Base-by-base conservation (phyloP, 1,139 yeast genomes). In the Suhomyces terraborum region DNA sequence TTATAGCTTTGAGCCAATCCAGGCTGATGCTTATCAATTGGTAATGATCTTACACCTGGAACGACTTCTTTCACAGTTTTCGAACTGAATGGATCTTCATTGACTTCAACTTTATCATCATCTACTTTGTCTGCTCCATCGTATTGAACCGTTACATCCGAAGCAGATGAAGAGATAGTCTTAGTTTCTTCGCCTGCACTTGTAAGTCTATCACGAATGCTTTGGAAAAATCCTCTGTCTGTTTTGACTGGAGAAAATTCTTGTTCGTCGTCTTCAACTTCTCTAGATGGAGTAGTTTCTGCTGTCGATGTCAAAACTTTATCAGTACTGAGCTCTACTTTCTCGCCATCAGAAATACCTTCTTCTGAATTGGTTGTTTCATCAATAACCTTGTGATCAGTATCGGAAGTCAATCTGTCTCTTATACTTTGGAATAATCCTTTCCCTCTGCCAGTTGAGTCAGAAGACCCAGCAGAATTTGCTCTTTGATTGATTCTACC, bases 341-440 rank as follows among this genome's bases (percentile, higher is more conserved):
- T 51, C 8, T 59, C 63, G 36, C 49, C 49, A 35, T 59, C 60
- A 10, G 58, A 49, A 28, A 23, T 32, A 8, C 42, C 48, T 18
- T 45, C 52, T 25, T 48, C 52, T 3, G 52, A 49, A 31, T 40
- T 43, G 28, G 40, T 45, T 13, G 45, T 38, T 20, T 51, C 52
- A 13, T 42, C 50, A 23, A 22, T 38, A 14, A 28, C 34, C 26
- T 44, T 42, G 6, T 34, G 32, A 2, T 46, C 50, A 23, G 27
- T 41, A 12, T 58, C 62, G 8, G 52, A 35, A 9, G 57, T 46
- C 26, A 66, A 56, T 38, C 66, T 59, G 32, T 66, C 69, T 35
- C 66, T 59, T 29, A 69, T 57, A 36, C 65, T 59, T 50, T 64
- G 72, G 51, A 67, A 67, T 8, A 68, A 52, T 8, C 73, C 70